Evolutionary conservation across 495 filamentous ascomycete genomes (phyloP).

Genomic region (Talaromyces ruber): DNA sequence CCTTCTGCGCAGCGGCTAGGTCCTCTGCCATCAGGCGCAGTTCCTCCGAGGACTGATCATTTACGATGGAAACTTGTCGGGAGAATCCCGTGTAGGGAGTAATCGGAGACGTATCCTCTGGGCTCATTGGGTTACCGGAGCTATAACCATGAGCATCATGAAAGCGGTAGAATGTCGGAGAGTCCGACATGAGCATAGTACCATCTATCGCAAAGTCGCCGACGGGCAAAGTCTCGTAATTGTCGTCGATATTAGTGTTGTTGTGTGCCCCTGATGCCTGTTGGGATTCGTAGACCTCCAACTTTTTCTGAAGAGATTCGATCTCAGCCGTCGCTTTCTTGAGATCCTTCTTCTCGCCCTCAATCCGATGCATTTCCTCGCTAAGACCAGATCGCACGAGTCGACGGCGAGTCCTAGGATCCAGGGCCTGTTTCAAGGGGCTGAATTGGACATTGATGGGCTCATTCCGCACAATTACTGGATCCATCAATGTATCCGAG

Average conservation of each 20-base stretch:
- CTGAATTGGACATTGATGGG: neutral
- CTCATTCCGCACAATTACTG: neutral
- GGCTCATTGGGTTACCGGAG: neutral
- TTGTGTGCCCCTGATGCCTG: neutral
- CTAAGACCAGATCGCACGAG: neutral
- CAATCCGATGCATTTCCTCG: neutral
- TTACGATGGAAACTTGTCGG: slow-evolving; percentile 10
- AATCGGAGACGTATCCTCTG: neutral
- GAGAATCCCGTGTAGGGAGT: slow-evolving; percentile 4
- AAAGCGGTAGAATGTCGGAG: neutral
- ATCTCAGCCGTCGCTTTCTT: neutral
- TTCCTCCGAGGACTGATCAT: slow-evolving; percentile 13
- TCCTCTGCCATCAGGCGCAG: slow-evolving; percentile 19
- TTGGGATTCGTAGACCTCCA: neutral
- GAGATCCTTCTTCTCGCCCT: neutral
- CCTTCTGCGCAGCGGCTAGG: slow-evolving; percentile 27
- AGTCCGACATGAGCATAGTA: neutral
- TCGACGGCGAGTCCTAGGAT: neutral
- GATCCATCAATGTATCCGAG: neutral
- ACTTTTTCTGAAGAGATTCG: neutral
- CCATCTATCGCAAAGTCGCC: neutral
- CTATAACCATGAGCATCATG: neutral
- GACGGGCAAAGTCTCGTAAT: neutral
- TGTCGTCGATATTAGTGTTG: neutral
- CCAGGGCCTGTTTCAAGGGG: neutral